Conservation (phyloP, 495 filamentous ascomycete species). For the Penicillium bovifimosum region DNA sequence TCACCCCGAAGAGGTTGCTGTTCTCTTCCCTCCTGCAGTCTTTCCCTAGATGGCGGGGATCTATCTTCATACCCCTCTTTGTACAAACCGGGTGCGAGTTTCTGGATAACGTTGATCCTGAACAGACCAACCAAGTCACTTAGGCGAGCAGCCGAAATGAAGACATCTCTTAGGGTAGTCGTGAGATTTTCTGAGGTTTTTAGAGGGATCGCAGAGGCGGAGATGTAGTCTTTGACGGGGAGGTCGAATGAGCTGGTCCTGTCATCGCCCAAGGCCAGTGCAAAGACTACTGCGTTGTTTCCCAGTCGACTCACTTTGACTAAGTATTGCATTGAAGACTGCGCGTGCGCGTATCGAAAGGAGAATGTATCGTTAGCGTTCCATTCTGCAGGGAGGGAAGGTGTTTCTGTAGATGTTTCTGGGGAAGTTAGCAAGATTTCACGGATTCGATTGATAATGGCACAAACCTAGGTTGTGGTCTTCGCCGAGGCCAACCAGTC, state of each 20-base stretch:
- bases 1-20: constrained; percentile 50
- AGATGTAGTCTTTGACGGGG: constrained; percentile 70
- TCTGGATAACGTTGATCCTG: constrained; percentile 75
- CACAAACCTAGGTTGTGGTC: constrained; percentile 57
- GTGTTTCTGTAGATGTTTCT: constrained; percentile 47
- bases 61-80: constrained; percentile 72
- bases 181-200: constrained; percentile 33
- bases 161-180: constrained; percentile 56
- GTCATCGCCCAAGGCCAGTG: constrained; percentile 72
- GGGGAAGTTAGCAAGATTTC: constrained; percentile 11
- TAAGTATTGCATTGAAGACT: constrained; percentile 81
- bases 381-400: constrained; percentile 71
- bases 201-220: constrained; percentile 52
- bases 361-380: constrained; percentile 63
- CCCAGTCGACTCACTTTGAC: constrained; percentile 78
- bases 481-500: constrained; percentile 76
- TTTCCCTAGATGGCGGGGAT: constrained; percentile 19
- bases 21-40: constrained; percentile 30
- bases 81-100: constrained; percentile 63
- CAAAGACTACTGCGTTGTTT: constrained; percentile 75
- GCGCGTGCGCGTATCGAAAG: constrained; percentile 85
- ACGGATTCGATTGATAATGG: background rate
- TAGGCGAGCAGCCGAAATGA: constrained; percentile 66
- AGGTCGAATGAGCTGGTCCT: constrained; percentile 74
- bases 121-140: constrained; percentile 60